Evolutionary conservation across 2,329 filamentous ascomycete species (phyloP).

Genomic region (Xylariaceae sp.): DNA sequence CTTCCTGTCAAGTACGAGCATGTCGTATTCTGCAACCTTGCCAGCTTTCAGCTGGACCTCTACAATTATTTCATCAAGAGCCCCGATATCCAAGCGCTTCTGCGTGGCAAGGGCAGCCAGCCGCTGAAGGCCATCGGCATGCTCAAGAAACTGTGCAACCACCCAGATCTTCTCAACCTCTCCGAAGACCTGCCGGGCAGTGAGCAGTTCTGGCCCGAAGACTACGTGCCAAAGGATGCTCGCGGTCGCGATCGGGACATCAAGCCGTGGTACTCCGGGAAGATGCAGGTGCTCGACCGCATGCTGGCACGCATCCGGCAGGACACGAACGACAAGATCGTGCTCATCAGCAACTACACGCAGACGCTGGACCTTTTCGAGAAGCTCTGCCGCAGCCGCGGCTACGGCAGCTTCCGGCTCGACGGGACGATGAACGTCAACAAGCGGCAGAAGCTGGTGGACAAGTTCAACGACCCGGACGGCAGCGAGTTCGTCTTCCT

Average conservation of each 20-base stretch:
- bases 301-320: constrained; percentile 94
- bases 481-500: constrained; percentile 89
- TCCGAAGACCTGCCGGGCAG: constrained; percentile 79
- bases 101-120: constrained; percentile 90
- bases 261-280: constrained; percentile 93
- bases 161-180: constrained; percentile 85
- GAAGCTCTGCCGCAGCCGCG: constrained; percentile 73
- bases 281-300: constrained; percentile 95
- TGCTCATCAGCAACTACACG: constrained; percentile 97
- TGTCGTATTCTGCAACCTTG: constrained; percentile 93
- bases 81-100: constrained; percentile 83
- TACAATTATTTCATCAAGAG: constrained; percentile 98
- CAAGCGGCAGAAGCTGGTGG: constrained; percentile 93
- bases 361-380: constrained; percentile 94
- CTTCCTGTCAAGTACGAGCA: constrained; percentile 98
- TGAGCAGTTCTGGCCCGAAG: constrained; percentile 72
- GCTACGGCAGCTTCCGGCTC: constrained; percentile 79
- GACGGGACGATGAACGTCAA: constrained; percentile 98
- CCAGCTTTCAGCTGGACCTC: constrained; percentile 83
- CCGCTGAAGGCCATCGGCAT: constrained; percentile 94
- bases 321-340: constrained; percentile 98
- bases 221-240: constrained; percentile 80
- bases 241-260: constrained; percentile 86
- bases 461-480: constrained; percentile 93
- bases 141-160: constrained; percentile 97